Evolutionary conservation across 2,329 filamentous ascomycete genomes (phyloP), one percentile per base, ranked within the genome.

Genomic region (Gaeumannomyces tritici): DNA sequence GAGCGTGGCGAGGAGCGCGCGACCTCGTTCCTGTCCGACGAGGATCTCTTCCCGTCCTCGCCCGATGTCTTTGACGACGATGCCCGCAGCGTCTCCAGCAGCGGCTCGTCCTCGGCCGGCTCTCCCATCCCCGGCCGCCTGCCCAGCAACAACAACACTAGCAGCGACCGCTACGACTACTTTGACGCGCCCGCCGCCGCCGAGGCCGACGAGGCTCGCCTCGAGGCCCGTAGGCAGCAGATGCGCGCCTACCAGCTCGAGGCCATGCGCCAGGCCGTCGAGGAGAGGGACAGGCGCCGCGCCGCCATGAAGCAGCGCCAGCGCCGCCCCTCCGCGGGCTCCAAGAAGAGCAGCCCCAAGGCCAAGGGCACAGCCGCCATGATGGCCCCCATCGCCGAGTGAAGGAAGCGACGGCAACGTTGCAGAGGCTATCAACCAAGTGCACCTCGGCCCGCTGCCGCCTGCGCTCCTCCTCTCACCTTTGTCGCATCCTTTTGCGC

Each of bases 1-100:
- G 71, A 75, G 67, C 69, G 70, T 62, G 72, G 73, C 64, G 73
- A 76, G 58, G 73, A 77, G 66, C 78, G 79, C 64, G 79, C 82
- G 24, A 80, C 80, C 3, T 83, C 82, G 0, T 85, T 80, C 72
- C 77, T 87, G 65, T 85, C 83, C 55, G 85, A 88, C 75, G 85
- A 87, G 73, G 85, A 87, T 68, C 80, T 87, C 62, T 81, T 84
- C 72, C 77, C 81, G 63, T 73, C 77, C 70, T 77, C 80, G 67
- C 73, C 77, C 66, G 77, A 79, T 62, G 79, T 83, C 67, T 64
- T 65, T 62, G 79, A 83, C 65, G 79, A 83, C 68, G 80, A 83
- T 68, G 67, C 73, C 64, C 75, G 72, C 72, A 81, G 77, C 72
- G 73, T 80, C 61, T 78, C 76, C 57, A 74, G 73, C 69, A 69